These are phyloP conservation scores for Ballota nigra DNA, from an alignment of 257 asterid genomes.

Conservation along the genomic window DNA sequence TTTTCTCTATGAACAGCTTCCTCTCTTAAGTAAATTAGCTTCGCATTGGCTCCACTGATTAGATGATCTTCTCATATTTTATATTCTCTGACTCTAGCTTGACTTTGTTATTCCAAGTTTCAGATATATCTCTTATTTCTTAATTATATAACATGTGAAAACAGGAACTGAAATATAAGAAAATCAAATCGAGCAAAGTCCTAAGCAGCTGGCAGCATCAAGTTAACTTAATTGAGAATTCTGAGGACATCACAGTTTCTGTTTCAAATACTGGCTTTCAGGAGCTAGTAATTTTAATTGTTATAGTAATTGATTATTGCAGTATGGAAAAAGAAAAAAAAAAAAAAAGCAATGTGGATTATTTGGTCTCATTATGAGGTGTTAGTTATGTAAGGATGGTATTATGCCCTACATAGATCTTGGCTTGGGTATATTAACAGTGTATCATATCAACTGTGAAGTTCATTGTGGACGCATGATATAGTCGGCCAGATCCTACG, in stretches of 20 bases:
- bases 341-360: not conserved
- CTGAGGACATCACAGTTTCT: not conserved
- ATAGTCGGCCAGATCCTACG: not conserved
- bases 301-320: not conserved
- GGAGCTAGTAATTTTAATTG: not conserved
- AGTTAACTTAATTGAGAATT: not conserved
- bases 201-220: not conserved
- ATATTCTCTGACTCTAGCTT: too few relatives aligned
- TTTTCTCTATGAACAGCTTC: not conserved
- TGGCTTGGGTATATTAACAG: not conserved
- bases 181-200: slow-evolving; percentile 1
- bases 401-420: not conserved
- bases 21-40: not conserved
- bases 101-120: too few relatives aligned
- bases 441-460: not conserved
- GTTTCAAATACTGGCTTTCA: not conserved
- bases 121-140: too few relatives aligned
- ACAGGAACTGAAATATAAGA: not conserved
- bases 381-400: not conserved
- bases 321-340: too few relatives aligned
- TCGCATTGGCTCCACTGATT: too few relatives aligned
- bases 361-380: not conserved
- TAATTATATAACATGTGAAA: not conserved
- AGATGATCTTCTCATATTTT: too few relatives aligned
- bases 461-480: not conserved